These are phyloP conservation scores for Tylopilus orsonianus DNA, from an alignment of 1,284 basidiomycete genomes.

Conservation along the genomic window DNA sequence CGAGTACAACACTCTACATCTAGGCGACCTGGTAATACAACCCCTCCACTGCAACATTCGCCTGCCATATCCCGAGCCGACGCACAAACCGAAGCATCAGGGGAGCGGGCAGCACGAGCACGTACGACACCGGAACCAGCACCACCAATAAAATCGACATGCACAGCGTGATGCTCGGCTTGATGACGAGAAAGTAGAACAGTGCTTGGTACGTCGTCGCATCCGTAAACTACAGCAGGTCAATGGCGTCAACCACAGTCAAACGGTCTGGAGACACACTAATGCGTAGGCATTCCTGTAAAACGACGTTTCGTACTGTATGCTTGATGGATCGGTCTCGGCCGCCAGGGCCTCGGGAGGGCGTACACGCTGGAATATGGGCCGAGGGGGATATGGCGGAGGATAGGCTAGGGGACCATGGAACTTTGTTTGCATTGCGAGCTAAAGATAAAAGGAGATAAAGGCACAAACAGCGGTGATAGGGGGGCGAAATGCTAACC, in stretches of 20 bases:
- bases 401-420: slow-evolving; percentile 64
- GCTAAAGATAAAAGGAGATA: slow-evolving; percentile 37
- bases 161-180: slow-evolving; percentile 73
- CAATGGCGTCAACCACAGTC: neutral
- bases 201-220: slow-evolving; percentile 76
- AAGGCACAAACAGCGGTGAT: slow-evolving; percentile 1
- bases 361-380: slow-evolving; percentile 66
- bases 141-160: slow-evolving; percentile 55
- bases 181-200: slow-evolving; percentile 83
- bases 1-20: slow-evolving; percentile 4
- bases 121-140: slow-evolving; percentile 56
- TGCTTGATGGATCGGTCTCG: slow-evolving; percentile 43
- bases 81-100: slow-evolving; percentile 62
- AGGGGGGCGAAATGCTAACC: slow-evolving; percentile 37
- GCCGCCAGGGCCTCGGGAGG: slow-evolving; percentile 47
- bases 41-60: slow-evolving; percentile 75
- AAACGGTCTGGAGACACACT: slow-evolving; percentile 43
- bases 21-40: slow-evolving; percentile 50
- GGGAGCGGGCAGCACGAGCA: slow-evolving; percentile 64
- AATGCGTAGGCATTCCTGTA: slow-evolving; percentile 78
- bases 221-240: slow-evolving; percentile 76
- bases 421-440: slow-evolving; percentile 66
- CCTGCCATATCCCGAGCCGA: slow-evolving; percentile 74
- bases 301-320: slow-evolving; percentile 59
- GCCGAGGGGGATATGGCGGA: slow-evolving; percentile 56